A percentile compares a stretch with the other conserved stretches of the same genome.
Conservation (phyloP, 164 flowering plant genomes). For the Piper longum region DNA sequence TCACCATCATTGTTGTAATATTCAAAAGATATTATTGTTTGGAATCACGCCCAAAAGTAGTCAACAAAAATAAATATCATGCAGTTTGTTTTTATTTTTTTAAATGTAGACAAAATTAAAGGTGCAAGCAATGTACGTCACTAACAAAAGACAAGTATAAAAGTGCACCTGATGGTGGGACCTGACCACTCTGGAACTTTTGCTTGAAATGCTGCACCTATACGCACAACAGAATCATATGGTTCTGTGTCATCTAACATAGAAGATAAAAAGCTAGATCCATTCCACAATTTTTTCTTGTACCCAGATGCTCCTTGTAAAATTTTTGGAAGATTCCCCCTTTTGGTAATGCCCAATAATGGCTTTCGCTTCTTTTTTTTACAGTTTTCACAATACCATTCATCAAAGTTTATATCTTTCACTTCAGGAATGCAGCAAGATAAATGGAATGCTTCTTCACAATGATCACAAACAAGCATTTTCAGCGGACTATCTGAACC, state of each 20-base stretch:
- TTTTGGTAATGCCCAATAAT: conserved; percentile 14
- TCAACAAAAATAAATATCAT: not conserved
- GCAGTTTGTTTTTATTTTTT: too few relatives aligned
- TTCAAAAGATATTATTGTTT: not conserved
- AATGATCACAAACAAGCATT: conserved; percentile 10
- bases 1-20: not conserved
- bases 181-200: conserved; percentile 73
- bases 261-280: conserved; percentile 23
- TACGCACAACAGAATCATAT: conserved; percentile 43
- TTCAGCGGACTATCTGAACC: conserved; percentile 2
- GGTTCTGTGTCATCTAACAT: conserved; percentile 57
- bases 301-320: conserved; percentile 13
- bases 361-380: conserved; percentile 6
- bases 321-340: conserved; percentile 10
- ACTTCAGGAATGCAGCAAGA: conserved; percentile 7
- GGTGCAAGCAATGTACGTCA: not conserved
- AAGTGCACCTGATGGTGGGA: conserved; percentile 42
- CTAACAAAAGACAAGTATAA: not conserved
- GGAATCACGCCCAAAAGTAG: not conserved
- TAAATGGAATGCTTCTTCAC: conserved; percentile 10
- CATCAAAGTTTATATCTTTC: conserved; percentile 3
- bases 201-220: conserved; percentile 79
- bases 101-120: not conserved
- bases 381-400: conserved; percentile 8
- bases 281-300: conserved; percentile 16